Evolutionary conservation across 805 yeast species (phyloP).

Genomic region (Lipomyces kockii): DNA sequence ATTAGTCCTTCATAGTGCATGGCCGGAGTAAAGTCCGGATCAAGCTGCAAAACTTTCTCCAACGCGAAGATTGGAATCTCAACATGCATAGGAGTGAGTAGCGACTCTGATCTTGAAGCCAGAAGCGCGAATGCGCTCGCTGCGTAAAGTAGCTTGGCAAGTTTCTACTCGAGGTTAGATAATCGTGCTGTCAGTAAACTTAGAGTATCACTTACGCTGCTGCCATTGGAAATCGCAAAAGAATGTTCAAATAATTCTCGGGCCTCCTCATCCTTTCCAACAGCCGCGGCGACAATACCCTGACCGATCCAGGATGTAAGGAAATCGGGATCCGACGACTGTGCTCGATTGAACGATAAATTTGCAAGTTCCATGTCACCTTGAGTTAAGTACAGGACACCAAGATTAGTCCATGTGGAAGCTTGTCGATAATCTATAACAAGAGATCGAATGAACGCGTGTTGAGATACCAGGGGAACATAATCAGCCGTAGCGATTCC

Average conservation of each 20-base stretch:
- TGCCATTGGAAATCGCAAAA: conserved; percentile 73
- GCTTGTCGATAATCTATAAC: conserved; percentile 71
- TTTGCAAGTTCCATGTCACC: conserved; percentile 75
- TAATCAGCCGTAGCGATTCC: conserved; percentile 73
- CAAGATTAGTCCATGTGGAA: conserved; percentile 79
- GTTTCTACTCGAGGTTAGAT: conserved; percentile 43
- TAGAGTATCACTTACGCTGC: conserved; percentile 45
- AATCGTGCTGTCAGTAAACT: not conserved
- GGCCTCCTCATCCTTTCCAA: conserved; percentile 53
- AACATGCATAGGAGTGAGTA: conserved; percentile 33
- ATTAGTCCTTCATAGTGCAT: conserved; percentile 42
- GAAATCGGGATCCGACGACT: conserved; percentile 78
- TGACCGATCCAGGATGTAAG: conserved; percentile 84
- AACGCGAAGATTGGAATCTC: conserved; percentile 32
- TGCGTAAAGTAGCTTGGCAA: conserved; percentile 76
- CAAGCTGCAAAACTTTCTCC: conserved; percentile 59
- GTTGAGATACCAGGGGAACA: conserved; percentile 82
- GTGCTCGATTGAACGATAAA: conserved; percentile 73
- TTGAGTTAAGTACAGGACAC: conserved; percentile 69
- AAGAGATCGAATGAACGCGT: conserved; percentile 84
- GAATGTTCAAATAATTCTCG: conserved; percentile 74
- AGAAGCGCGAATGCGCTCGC: conserved; percentile 50
- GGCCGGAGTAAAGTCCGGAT: conserved; percentile 42
- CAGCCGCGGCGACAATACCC: conserved; percentile 57
- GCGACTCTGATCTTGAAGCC: not conserved